A percentile compares a stretch with the other conserved stretches of the same genome.
These are phyloP conservation scores for Tetrahymena thermophila DNA, from an alignment of 73 alveolate species.

Conservation along the genomic window DNA sequence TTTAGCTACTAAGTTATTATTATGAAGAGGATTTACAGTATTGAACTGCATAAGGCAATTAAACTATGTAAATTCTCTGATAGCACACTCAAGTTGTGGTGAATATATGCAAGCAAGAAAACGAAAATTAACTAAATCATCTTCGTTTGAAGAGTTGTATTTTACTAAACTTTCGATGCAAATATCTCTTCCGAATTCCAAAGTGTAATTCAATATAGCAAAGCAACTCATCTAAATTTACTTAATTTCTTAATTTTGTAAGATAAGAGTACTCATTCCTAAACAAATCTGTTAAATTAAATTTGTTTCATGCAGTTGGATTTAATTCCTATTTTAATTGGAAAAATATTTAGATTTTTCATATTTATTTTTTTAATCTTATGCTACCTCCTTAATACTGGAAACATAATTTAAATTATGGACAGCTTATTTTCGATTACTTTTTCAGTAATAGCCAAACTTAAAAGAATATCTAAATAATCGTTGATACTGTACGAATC, in stretches of 20 bases:
- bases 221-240: background rate
- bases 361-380: background rate
- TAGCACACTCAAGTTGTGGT: background rate
- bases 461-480: background rate
- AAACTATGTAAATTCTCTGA: background rate
- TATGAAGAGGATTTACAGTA: background rate
- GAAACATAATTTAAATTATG: background rate
- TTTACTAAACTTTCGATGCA: background rate
- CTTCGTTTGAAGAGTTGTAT: background rate
- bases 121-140: background rate
- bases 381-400: background rate
- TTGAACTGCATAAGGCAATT: background rate
- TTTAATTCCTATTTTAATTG: background rate
- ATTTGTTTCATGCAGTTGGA: background rate
- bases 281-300: background rate
- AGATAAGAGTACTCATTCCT: background rate
- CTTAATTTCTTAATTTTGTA: background rate
- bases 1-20: no score
- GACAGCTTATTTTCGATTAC: background rate
- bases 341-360: background rate
- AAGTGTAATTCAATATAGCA: background rate
- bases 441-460: background rate
- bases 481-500: background rate
- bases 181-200: background rate
- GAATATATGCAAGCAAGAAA: background rate